These are phyloP conservation scores for Panicum virgatum DNA, from an alignment of 202 grass and related monocot genomes.

Conservation along the genomic window DNA sequence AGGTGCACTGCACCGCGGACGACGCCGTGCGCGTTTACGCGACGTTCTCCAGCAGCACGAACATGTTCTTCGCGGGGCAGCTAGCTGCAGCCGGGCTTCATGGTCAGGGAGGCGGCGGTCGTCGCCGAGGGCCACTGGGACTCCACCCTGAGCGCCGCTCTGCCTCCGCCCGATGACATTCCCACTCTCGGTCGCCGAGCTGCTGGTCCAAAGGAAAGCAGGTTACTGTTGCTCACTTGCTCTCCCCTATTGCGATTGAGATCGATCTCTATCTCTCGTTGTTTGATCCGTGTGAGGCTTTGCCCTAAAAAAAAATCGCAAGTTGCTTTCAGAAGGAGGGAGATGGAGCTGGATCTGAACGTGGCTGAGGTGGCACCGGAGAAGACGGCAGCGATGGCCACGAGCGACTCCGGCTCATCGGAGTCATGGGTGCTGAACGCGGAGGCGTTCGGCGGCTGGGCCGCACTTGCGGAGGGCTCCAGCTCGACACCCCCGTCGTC, in stretches of 20 bases:
- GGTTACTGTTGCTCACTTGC: no score
- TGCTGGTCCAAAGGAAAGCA: no score
- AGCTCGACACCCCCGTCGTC: conserved; percentile 51
- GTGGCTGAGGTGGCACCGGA: conserved; percentile 39
- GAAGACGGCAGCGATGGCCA: conserved; percentile 34
- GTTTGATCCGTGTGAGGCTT: neutral
- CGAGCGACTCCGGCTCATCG: conserved; percentile 70
- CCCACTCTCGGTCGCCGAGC: no score
- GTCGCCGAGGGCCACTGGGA: conserved; percentile 71
- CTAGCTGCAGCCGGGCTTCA: neutral
- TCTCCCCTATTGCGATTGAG: neutral
- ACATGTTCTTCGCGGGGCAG: neutral
- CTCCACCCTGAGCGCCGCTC: no score
- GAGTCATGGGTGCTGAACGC: conserved; percentile 86
- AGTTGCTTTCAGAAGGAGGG: neutral
- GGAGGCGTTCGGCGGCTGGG: conserved; percentile 41
- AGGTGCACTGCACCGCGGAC: conserved; percentile 39
- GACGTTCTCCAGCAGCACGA: conserved; percentile 38
- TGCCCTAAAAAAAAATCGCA: neutral
- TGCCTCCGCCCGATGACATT: no score
- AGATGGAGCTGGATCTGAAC: conserved; percentile 84
- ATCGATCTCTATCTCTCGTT: neutral
- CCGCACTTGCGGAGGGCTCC: conserved; percentile 57
- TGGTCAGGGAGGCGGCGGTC: conserved; percentile 24
- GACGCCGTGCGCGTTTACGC: conserved; percentile 37